Evolutionary conservation across 2,329 filamentous ascomycete genomes (phyloP).

Genomic region (Aspergillus luchuensis): DNA sequence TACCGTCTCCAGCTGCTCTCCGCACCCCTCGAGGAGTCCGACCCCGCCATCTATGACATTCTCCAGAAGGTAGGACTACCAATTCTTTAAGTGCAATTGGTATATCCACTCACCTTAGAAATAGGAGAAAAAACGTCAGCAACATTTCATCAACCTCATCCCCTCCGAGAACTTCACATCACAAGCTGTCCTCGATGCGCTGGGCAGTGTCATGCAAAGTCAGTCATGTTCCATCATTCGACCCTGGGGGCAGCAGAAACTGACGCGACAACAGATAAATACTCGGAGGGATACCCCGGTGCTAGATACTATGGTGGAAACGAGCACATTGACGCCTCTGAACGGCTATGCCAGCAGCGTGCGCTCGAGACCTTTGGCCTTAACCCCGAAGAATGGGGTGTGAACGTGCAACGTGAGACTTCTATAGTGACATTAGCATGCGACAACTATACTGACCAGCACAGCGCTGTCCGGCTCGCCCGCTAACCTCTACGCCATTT

Average conservation of each 20-base stretch:
- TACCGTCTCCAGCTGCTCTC: constrained; percentile 67
- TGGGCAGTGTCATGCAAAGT: constrained; percentile 96
- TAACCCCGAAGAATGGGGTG: constrained; percentile 85
- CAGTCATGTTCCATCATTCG: constrained; percentile 36
- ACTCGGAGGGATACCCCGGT: constrained; percentile 96
- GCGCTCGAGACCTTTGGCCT: constrained; percentile 86
- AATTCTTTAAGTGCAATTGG: constrained; percentile 3
- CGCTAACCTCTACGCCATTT: constrained; percentile 82
- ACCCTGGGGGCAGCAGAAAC: not conserved
- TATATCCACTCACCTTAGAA: constrained; percentile 18
- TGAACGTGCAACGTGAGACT: constrained; percentile 82
- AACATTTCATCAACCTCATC: constrained; percentile 97
- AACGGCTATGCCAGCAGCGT: constrained; percentile 85
- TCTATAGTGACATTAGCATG: not conserved
- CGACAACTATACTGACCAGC: not conserved
- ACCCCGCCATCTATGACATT: constrained; percentile 84
- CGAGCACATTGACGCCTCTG: constrained; percentile 89
- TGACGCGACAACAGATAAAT: constrained; percentile 70
- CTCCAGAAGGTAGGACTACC: constrained; percentile 71
- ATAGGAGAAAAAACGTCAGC: constrained; percentile 92
- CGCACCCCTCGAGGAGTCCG: constrained; percentile 76
- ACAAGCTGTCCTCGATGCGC: constrained; percentile 84
- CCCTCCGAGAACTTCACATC: constrained; percentile 96
- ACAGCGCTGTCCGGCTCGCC: constrained; percentile 77
- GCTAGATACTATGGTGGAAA: constrained; percentile 97